Percentiles rank a stretch among this genome's conserved stretches.
Evolutionary conservation across 306 rosid genomes (phyloP).

Genomic region (Acacia crassicarpa): DNA sequence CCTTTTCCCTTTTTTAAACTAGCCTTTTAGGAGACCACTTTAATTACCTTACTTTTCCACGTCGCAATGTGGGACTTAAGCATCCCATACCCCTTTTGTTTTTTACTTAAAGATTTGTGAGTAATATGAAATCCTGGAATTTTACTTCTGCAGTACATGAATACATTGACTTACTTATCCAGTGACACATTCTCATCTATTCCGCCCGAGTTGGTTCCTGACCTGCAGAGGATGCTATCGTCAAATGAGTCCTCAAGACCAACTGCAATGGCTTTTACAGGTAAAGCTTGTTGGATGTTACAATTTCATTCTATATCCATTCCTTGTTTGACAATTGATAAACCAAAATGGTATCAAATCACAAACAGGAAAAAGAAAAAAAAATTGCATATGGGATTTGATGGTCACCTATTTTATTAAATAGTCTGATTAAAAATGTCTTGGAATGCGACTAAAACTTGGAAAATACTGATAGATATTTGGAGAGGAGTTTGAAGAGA

Average conservation of each 20-base stretch:
- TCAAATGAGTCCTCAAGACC: constrained; percentile 86
- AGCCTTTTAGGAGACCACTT: too few species aligned
- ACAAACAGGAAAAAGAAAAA: neutral
- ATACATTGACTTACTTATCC: constrained; percentile 92
- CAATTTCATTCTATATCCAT: constrained; percentile 8
- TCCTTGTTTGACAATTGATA: constrained; percentile 20
- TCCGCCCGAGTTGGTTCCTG: constrained; percentile 84
- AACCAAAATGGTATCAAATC: neutral
- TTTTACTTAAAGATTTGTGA: constrained; percentile 26
- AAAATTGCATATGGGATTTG: constrained; percentile 7
- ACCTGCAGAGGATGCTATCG: constrained; percentile 94
- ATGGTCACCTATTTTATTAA: neutral
- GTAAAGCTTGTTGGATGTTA: constrained; percentile 42
- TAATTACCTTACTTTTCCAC: too few species aligned
- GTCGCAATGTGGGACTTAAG: too few species aligned
- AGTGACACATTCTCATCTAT: constrained; percentile 83
- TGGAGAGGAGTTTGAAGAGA: neutral
- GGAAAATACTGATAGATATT: neutral
- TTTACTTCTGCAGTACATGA: constrained; percentile 74
- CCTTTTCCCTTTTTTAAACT: too few species aligned
- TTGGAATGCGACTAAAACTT: neutral
- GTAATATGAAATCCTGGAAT: constrained; percentile 33
- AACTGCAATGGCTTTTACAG: constrained; percentile 84
- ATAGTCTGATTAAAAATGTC: neutral
- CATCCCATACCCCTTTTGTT: neutral